These are phyloP conservation scores for Lactarius evosmus DNA, from an alignment of 768 basidiomycete genomes.

Conservation along the genomic window DNA sequence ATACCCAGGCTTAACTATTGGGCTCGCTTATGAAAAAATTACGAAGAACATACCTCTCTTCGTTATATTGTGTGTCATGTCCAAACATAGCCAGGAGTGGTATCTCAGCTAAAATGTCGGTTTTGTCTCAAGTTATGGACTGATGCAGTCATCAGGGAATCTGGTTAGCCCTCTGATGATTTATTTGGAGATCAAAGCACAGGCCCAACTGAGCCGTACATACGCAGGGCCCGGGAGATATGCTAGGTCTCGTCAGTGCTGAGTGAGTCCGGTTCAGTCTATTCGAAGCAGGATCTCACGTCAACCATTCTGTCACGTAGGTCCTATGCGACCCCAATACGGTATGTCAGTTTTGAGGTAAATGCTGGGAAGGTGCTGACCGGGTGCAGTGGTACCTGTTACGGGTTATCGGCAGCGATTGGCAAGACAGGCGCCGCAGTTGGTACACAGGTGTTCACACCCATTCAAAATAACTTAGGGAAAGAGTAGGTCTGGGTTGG, in stretches of 20 bases:
- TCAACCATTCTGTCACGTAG: slow-evolving; percentile 32
- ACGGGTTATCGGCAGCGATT: slow-evolving; percentile 63
- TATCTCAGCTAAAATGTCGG: background rate
- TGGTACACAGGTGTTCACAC: slow-evolving; percentile 67
- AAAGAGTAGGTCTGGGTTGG: slow-evolving; percentile 43
- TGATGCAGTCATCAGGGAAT: slow-evolving; percentile 74
- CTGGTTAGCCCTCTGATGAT: slow-evolving; percentile 38
- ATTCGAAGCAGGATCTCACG: background rate
- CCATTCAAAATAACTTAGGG: slow-evolving; percentile 64
- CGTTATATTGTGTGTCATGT: slow-evolving; percentile 54
- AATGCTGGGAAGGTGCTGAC: slow-evolving; percentile 8
- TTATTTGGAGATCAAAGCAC: background rate
- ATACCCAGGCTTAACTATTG: slow-evolving; percentile 50
- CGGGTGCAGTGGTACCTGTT: slow-evolving; percentile 55
- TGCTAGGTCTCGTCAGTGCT: slow-evolving; percentile 62
- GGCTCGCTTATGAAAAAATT: slow-evolving; percentile 58
- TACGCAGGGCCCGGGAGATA: slow-evolving; percentile 63
- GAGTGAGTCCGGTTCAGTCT: slow-evolving; percentile 45
- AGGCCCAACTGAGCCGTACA: background rate
- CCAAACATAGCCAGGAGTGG: background rate
- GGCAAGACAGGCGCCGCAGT: slow-evolving; percentile 72
- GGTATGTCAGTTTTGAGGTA: slow-evolving; percentile 37
- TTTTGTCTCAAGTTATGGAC: slow-evolving; percentile 49
- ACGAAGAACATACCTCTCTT: slow-evolving; percentile 62
- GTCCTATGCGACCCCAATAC: slow-evolving; percentile 61